Conservation (phyloP, 208 protist genomes). For the Acanthamoeba sp. region DNA sequence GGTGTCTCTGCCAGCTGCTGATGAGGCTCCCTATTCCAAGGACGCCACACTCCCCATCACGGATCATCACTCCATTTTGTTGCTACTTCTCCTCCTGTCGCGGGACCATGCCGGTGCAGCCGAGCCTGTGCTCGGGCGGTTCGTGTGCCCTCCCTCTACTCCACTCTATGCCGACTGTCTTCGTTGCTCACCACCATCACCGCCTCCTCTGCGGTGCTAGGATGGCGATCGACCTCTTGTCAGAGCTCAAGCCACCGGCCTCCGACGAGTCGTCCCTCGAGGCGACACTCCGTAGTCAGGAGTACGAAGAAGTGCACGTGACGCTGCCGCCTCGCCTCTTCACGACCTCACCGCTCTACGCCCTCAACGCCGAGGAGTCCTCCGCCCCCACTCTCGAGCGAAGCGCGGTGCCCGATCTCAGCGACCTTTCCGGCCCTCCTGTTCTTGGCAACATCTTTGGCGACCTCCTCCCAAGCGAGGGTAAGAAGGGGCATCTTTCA, state of each 20-base stretch:
- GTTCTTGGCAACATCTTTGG: neutral
- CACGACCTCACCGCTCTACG: neutral
- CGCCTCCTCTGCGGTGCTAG: neutral
- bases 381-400: neutral
- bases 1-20: neutral
- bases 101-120: neutral
- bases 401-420: neutral
- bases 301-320: neutral
- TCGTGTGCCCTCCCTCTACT: neutral
- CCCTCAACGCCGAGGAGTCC: neutral
- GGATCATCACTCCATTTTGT: neutral
- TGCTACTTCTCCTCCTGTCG: neutral
- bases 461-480: neutral
- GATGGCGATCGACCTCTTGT: neutral
- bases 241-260: neutral
- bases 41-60: neutral
- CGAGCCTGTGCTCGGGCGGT: neutral
- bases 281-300: neutral
- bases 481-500: neutral
- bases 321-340: neutral
- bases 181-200: neutral
- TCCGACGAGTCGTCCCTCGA: neutral
- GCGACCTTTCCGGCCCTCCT: neutral
- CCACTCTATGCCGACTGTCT: neutral
- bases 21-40: neutral